Evolutionary conservation across 345 rosid species (phyloP), one percentile per base, ranked within the genome.

Genomic region (Lagerstroemia speciosa): DNA sequence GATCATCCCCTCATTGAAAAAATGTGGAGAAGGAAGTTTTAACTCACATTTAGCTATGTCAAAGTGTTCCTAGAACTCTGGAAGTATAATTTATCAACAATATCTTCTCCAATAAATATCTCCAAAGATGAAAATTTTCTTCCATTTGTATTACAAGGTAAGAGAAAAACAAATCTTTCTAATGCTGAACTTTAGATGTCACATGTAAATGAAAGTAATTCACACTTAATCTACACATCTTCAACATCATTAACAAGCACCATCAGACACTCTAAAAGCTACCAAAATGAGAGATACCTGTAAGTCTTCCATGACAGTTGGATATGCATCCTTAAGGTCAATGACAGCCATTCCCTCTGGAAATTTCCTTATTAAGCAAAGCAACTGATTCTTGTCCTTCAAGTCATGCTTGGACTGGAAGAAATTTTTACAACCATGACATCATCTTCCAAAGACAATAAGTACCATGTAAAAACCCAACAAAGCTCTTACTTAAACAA

Each of bases 301-400:
- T 63, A 93, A 81, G 78, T 93, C 93, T 41, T 89, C 94, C 82
- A 83, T 80, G 40, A 91, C 94, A n/a, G 79, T 81, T 5, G 93
- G 91, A 72, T 89, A 91, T 69, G 98, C 82, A 75, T 93, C 98
- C 83, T 89, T 89, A 45, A 93, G 92, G 75, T 87, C 92, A 69
- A 76, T 76, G 26, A 76, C 93, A 0, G 87, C 87, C 67, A 90
- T 93, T 67, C 98, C 97, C 73, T 81, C 87, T 0, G 83, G 84
- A 77, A 64, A 85, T 70, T 81, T 83, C 27, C 85, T 72, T 69
- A 93, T 65, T 81, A 91, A 78, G 60, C 67, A 66, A 72, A 90
- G 87, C 55, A 90, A 83, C 73, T 89, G 80, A 63, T 12, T 74
- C 83, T 81, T 89, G 76, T 89, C 90, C 68, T 79, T 90, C 46